phyloP scores from a whole-genome alignment of 176 grass and related monocot genomes.

The Eleusine coracana region DNA sequence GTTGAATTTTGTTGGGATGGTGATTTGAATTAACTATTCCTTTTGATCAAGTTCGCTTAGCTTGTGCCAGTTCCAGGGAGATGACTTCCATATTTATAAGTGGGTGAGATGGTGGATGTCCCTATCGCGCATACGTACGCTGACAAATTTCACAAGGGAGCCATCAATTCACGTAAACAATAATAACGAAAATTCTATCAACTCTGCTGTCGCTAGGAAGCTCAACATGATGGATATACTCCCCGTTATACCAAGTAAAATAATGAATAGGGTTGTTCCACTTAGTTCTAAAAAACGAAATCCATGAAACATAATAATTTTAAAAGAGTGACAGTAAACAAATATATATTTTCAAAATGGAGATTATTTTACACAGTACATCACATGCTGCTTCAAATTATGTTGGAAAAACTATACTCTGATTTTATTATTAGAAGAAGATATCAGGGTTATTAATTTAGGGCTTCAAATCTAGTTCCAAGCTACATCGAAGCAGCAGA shows the following conservation, averaged over 20 bases:
- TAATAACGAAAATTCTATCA: background rate
- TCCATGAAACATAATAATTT: no score
- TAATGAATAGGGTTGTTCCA: no score
- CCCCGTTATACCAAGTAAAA: background rate
- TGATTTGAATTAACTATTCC: constrained; percentile 19
- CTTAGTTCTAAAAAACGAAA: background rate
- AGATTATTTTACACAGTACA: no score
- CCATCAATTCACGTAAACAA: background rate
- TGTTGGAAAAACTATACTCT: background rate
- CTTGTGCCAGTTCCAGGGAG: constrained; percentile 12
- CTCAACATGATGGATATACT: background rate
- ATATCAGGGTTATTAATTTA: background rate
- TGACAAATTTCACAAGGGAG: background rate
- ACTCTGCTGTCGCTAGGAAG: background rate
- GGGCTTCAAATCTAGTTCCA: background rate
- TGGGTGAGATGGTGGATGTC: background rate
- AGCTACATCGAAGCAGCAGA: no score
- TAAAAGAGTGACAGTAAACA: no score
- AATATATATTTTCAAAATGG: no score
- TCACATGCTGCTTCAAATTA: no score
- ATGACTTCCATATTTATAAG: constrained; percentile 39
- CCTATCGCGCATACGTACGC: constrained; percentile 10
- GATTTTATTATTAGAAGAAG: background rate
- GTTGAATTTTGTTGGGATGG: constrained; percentile 14
- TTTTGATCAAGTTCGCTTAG: constrained; percentile 3